Conservation (phyloP, 2,329 filamentous ascomycete species). For the Alternaria solani region DNA sequence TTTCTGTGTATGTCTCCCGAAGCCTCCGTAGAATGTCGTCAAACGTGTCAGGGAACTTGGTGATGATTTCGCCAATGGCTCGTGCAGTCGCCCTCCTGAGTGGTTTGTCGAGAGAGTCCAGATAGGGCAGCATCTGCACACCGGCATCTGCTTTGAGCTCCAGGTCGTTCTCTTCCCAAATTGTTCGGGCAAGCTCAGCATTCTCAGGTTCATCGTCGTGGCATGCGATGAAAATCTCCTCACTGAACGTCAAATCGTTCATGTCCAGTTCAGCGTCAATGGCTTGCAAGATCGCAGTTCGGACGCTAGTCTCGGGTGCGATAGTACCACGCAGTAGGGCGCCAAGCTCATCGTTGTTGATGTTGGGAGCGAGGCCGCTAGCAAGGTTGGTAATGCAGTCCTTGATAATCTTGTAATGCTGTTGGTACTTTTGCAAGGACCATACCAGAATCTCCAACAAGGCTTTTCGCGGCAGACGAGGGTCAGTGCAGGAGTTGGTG, state of each 20-base stretch:
- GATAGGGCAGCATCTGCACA: constrained; percentile 75
- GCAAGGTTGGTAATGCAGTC: constrained; percentile 90
- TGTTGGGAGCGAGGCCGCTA: constrained; percentile 83
- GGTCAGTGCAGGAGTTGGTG: constrained; percentile 78
- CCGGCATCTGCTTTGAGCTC: constrained; percentile 72
- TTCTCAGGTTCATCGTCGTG: constrained; percentile 94
- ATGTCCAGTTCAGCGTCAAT: constrained; percentile 93
- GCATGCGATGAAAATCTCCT: constrained; percentile 91
- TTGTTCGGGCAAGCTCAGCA: constrained; percentile 79
- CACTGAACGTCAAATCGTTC: constrained; percentile 83
- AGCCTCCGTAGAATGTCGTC: constrained; percentile 70
- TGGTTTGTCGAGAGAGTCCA: constrained; percentile 80
- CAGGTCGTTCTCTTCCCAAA: constrained; percentile 95
- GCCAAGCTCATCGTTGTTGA: constrained; percentile 73
- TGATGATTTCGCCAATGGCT: constrained; percentile 77
- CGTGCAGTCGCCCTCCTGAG: constrained; percentile 84
- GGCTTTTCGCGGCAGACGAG: constrained; percentile 76
- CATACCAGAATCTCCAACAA: constrained; percentile 75
- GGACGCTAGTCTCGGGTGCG: constrained; percentile 79
- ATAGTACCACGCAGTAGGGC: constrained; percentile 81
- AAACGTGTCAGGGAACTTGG: constrained; percentile 67
- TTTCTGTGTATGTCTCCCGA: constrained; percentile 74
- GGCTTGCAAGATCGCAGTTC: constrained; percentile 84
- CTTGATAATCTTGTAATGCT: constrained; percentile 94
- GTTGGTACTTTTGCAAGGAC: constrained; percentile 87